Base-by-base conservation (phyloP, 495 filamentous ascomycete species). In the Xylona heveae region DNA sequence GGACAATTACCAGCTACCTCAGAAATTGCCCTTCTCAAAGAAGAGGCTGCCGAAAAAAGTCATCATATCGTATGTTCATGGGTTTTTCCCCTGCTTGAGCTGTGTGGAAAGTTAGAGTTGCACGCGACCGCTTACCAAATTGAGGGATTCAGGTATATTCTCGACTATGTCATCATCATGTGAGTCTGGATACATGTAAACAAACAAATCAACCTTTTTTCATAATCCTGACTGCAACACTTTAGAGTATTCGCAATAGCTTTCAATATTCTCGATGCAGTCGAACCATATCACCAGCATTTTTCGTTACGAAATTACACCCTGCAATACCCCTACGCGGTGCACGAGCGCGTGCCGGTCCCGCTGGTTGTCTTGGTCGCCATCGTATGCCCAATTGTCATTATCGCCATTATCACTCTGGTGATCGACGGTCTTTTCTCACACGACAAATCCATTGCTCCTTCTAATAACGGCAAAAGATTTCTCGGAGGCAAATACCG, bases 331-430 rank as follows among this genome's bases (percentile, higher is more conserved):
- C 80, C 80, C 7, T 81, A 66, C 41, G 74, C 75, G 36, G 62
- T 56, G 1, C 57, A 78, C 16, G 79, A 90, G 49, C 77, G 74
- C 8, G 68, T 90, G 14, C 63, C 69, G 0, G 68, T 74, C 9
- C 42, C 50, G 27, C 43, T 65, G 14, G 62, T 73, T 8, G 50
- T 68, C 13, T 42, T 71, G 19, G 59, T 74, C 41, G 59, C 58
- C 31, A 57, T 67, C 14, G 43, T 57, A 2, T 61, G 59, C 20
- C 81, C 81, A 1, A 52, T 73, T 22, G 49, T 53, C 34, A 60
- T 80, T 34, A 77, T 92, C 40, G 55, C 68, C 33, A 26, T 79
- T 45, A 74, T 81, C 49, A 74, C 72, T 4, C 53, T 92, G 23
- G 46, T 79, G 24, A 63, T 90, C 57, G 55, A 84, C 61, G 52